Evolutionary conservation across 164 flowering plant species (phyloP), one percentile per base, ranked within the genome.

Genomic region (Nymphaea colorata): DNA sequence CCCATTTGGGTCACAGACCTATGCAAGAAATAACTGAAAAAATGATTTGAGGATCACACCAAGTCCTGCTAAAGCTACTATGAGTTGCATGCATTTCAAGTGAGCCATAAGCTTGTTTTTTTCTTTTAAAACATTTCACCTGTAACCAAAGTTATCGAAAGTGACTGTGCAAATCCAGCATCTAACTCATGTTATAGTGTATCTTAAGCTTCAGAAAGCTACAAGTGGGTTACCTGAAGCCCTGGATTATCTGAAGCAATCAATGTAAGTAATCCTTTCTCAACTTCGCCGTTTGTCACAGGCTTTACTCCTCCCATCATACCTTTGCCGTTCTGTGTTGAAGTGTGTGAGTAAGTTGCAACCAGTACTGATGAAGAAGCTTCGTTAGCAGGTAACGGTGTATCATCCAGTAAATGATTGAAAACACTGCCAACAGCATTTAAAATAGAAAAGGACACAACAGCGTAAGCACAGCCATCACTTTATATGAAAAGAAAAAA

Each of bases 1-100:
- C 68, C 92, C 90, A 78, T 89, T 93, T 74, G 96, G 95, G 67
- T 93, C 98, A 78, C 91, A 86, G 62, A 90, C 96, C 98, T 93
- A 78, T 12, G 53, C 73, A 72, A 75, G 68, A 73, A 76, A 74
- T 16, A 71, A 68, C 68, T 68, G 71, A 73, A 41, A 59, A 69
- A 67, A 77, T 75, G 71, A 78, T 62, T 77, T 63, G 66, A 71
- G 65, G 76, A 73, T 68, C 66, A 74, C 63, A 66, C 55, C 45
- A 60, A 64, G 66, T 8, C 11, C 5, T 10, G 53, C 11, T 10
- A 45, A 45, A 25, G 36, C 36, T 25, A 25, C 36, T 25, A 25
- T 25, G 36, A 25, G 36, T 25, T 25, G 36, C 36, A 25, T 25
- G 36, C 36, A 25, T 25, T 25, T 25, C 36, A 25, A 25, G 36